Base-by-base conservation (phyloP, 306 rosid genomes). In the Trifolium subterraneum region DNA sequence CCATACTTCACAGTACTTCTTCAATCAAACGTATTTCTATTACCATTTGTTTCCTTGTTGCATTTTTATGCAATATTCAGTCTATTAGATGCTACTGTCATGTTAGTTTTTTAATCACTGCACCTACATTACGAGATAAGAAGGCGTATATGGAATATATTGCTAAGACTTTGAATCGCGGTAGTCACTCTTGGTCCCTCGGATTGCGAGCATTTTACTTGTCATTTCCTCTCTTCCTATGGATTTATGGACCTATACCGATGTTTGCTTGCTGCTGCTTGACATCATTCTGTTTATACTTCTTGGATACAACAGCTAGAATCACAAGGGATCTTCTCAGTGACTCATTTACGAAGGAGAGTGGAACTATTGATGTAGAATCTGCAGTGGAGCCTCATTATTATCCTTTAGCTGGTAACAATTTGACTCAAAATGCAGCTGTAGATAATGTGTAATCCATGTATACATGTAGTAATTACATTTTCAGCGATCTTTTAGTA, bases 211-310 rank as follows among this genome's bases (percentile, higher is more conserved):
- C 98, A 19, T 90, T 90, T 78, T 91, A 89, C 79, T 42, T 93
- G 39, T 93, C 98, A 31, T 89, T 93, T 72, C 86, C 96, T 51
- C 88, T 89, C 87, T 85, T 93, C 87, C 90, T 93, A 5, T 93
- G 93, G 98, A 89, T 90, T 42, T 91, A 88, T 74, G 97, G 97
- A 1, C 92, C 98, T 20, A 89, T 93, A 10, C 89, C 93, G 27
- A 93, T 93, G 96, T 81, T 93, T 76, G 81, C 58, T 41, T 88
- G 93, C 56, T 87, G 90, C 76, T 79, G 91, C 61, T 51, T 90
- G 64, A 86, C 90, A 76, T 71, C 82, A 8, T 75, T 80, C 27
- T 41, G 77, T 68, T 86, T 93, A 64, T 93, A 86, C 80, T 89
- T 90, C 84, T 82, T 89, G 86, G 96, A 93, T 79, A 91, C 96